Conservation (phyloP, 2,329 filamentous ascomycete species). For the Aspergillus pseudoterreus region DNA sequence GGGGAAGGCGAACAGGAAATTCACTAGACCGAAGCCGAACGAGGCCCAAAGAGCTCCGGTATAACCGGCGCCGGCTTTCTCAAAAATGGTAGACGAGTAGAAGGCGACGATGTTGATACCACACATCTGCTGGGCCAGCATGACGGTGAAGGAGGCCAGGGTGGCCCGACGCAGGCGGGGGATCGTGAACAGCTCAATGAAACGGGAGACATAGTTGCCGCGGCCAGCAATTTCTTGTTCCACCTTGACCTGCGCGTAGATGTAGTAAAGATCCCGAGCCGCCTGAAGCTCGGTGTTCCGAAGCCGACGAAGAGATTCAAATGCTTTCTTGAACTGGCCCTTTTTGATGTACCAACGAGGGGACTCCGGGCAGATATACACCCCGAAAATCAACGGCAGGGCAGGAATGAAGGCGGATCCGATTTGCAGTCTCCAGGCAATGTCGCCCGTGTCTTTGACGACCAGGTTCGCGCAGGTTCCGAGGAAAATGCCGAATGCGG, state of each 20-base stretch:
- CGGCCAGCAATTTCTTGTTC: constrained; percentile 41
- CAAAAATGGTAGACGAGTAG: constrained; percentile 61
- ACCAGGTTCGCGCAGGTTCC: constrained; percentile 64
- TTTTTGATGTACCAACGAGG: constrained; percentile 68
- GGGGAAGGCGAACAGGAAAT: constrained; percentile 64
- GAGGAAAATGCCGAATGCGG: constrained; percentile 62
- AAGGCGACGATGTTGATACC: constrained; percentile 73
- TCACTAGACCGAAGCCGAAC: constrained; percentile 62
- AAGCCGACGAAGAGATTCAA: constrained; percentile 54
- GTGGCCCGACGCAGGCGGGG: constrained; percentile 58
- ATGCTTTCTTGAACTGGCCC: constrained; percentile 58
- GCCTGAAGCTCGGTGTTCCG: constrained; percentile 59
- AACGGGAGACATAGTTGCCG: constrained; percentile 59
- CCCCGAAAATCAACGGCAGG: constrained; percentile 54
- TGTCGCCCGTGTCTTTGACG: constrained; percentile 56
- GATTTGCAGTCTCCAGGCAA: constrained; percentile 62
- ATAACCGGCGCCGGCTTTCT: constrained; percentile 52
- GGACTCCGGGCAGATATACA: constrained; percentile 63
- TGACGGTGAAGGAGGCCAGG: constrained; percentile 72
- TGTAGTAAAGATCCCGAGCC: constrained; percentile 61
- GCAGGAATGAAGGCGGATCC: constrained; percentile 64
- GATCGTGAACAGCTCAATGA: constrained; percentile 51
- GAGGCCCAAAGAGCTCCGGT: constrained; percentile 60
- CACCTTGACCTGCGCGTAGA: constrained; percentile 50
- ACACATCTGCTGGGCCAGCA: constrained; percentile 74